Evolutionary conservation across 176 grass and related monocot genomes (phyloP).

Genomic region (Aegilops umbellulata): DNA sequence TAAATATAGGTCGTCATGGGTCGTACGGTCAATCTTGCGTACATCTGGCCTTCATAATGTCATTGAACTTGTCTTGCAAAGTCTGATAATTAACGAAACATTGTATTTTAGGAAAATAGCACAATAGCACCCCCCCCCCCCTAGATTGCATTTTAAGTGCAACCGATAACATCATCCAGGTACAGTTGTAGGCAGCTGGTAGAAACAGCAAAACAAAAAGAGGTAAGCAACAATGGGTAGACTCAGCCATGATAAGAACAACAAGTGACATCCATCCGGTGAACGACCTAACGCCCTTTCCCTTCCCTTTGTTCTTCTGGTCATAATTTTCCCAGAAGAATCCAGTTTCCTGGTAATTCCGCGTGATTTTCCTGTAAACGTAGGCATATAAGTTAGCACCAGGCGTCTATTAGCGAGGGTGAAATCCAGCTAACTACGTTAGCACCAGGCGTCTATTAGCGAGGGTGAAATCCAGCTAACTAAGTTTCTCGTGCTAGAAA

Average conservation of each 20-base stretch:
- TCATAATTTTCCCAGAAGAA: constrained; percentile 94
- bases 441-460: not conserved
- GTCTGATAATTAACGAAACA: too few relatives aligned
- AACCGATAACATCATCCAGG: too few relatives aligned
- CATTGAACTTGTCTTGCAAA: not conserved
- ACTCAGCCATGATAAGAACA: constrained; percentile 82
- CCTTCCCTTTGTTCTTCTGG: constrained; percentile 81
- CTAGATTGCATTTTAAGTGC: too few relatives aligned
- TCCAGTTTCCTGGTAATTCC: constrained; percentile 69
- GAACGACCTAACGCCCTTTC: constrained; percentile 77
- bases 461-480: not conserved
- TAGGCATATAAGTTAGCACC: not conserved
- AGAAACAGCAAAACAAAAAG: too few relatives aligned
- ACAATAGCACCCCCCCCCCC: too few relatives aligned
- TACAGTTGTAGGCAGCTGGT: too few relatives aligned
- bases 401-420: not conserved
- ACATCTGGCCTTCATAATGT: not conserved
- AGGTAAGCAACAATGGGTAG: constrained; percentile 52
- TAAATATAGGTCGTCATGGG: not conserved
- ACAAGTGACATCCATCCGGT: constrained; percentile 89
- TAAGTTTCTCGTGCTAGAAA: not conserved
- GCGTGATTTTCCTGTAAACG: constrained; percentile 57
- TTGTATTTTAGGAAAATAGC: too few relatives aligned
- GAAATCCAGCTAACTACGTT: not conserved
- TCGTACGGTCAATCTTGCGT: not conserved